These are phyloP conservation scores for Xylariaceae sp. DNA, from an alignment of 2,329 filamentous ascomycete genomes.

Conservation along the genomic window DNA sequence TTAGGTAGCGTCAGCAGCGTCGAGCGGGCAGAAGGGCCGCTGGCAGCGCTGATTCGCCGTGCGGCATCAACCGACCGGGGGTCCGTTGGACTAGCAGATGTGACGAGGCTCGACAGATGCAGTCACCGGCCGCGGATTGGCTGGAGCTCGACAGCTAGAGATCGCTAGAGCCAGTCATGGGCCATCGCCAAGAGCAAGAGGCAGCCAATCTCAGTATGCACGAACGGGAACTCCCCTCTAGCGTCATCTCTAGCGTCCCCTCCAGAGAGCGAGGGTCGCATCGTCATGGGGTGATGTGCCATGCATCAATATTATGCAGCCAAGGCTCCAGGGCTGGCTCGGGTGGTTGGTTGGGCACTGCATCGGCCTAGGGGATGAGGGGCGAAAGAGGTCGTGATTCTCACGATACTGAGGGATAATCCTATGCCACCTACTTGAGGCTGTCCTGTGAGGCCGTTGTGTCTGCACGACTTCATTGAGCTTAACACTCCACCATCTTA, in stretches of 20 bases:
- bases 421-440: no score
- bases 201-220: slow-evolving; percentile 29
- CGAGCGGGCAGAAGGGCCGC: not conserved
- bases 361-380: slow-evolving; percentile 2
- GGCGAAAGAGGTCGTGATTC: not conserved
- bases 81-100: slow-evolving; percentile 26
- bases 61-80: not conserved
- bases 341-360: slow-evolving; percentile 19
- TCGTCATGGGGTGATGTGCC: slow-evolving; percentile 19
- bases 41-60: not conserved
- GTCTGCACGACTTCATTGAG: no score
- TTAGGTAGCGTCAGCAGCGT: no score
- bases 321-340: slow-evolving; percentile 19
- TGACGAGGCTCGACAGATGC: slow-evolving; percentile 22
- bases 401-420: no score
- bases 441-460: no score
- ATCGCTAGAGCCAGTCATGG: slow-evolving; percentile 14
- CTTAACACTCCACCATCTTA: no score
- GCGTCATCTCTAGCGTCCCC: slow-evolving; percentile 20
- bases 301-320: slow-evolving; percentile 29
- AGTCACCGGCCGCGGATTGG: slow-evolving; percentile 25
- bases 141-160: slow-evolving; percentile 23
- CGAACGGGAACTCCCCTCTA: slow-evolving; percentile 30
- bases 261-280: slow-evolving; percentile 1
- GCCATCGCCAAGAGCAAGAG: slow-evolving; percentile 17